Conservation (phyloP, 208 protist genomes). For the Histomonas meleagridis region DNA sequence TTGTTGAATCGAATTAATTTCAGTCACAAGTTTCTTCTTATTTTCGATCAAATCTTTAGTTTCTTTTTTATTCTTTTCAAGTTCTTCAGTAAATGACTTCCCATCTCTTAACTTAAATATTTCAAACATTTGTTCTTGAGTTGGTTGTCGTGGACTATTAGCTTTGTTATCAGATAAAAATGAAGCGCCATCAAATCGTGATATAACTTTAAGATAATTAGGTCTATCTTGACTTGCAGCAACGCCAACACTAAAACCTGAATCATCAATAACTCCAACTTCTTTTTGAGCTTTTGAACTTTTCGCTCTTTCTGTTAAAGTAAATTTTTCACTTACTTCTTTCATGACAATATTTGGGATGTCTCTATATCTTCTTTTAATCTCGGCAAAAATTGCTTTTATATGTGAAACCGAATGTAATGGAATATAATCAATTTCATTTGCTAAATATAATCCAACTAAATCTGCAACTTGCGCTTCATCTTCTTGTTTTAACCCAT, state of each 20-base stretch:
- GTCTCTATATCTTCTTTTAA: neutral
- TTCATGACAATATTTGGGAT: neutral
- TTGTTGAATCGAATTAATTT: neutral
- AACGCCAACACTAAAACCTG: conserved; percentile 15
- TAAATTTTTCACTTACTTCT: conserved; percentile 13
- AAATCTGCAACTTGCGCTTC: neutral
- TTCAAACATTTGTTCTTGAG: conserved; percentile 12
- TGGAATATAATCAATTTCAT: neutral
- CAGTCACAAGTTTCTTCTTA: neutral
- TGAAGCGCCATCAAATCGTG: neutral
- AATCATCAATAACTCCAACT: neutral
- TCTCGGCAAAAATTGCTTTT: conserved; percentile 28
- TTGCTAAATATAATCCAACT: neutral
- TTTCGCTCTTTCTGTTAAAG: neutral
- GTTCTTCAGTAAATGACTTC: neutral
- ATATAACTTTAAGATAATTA: neutral
- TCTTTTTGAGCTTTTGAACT: conserved; percentile 23
- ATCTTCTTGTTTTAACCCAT: conserved; percentile 34
- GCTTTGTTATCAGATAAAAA: neutral
- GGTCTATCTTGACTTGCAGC: conserved; percentile 3
- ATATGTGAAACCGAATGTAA: neutral
- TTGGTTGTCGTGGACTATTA: neutral
- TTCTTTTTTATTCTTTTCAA: neutral
- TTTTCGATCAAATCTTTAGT: neutral
- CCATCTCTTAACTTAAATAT: conserved; percentile 10